These are phyloP conservation scores for Mortierella hygrophila DNA, from an alignment of 192 early-diverging fungal species.

Conservation along the genomic window DNA sequence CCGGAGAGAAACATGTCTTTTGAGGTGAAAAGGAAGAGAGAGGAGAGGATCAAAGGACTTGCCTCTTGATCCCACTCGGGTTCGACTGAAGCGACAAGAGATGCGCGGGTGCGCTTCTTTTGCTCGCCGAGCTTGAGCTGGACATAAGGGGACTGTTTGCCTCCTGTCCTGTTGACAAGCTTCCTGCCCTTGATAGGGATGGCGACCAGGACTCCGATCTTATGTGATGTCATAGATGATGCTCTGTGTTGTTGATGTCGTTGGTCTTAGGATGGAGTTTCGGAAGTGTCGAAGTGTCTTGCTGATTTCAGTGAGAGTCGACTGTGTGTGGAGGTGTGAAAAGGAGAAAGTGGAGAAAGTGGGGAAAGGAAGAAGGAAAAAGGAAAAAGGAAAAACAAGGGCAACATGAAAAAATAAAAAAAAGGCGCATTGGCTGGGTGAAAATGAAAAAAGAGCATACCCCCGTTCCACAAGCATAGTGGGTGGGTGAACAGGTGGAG, in stretches of 20 bases:
- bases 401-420: background rate
- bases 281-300: background rate
- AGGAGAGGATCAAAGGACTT: constrained; percentile 1
- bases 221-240: constrained; percentile 17
- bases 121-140: constrained; percentile 49
- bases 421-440: background rate
- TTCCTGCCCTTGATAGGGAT: constrained; percentile 56
- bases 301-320: background rate
- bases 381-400: background rate
- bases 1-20: background rate
- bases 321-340: background rate
- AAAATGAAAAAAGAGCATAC: background rate
- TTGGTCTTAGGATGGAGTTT: background rate
- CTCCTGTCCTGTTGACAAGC: constrained; percentile 44
- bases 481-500: background rate
- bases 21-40: background rate
- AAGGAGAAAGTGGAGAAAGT: background rate
- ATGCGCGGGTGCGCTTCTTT: constrained; percentile 45
- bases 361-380: background rate
- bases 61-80: constrained; percentile 58
- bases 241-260: background rate
- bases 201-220: constrained; percentile 45
- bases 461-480: background rate
- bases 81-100: constrained; percentile 46
- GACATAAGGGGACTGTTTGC: constrained; percentile 52